These are phyloP conservation scores for Dactylorhiza incarnata DNA, from an alignment of 106 monocot species.

Conservation along the genomic window DNA sequence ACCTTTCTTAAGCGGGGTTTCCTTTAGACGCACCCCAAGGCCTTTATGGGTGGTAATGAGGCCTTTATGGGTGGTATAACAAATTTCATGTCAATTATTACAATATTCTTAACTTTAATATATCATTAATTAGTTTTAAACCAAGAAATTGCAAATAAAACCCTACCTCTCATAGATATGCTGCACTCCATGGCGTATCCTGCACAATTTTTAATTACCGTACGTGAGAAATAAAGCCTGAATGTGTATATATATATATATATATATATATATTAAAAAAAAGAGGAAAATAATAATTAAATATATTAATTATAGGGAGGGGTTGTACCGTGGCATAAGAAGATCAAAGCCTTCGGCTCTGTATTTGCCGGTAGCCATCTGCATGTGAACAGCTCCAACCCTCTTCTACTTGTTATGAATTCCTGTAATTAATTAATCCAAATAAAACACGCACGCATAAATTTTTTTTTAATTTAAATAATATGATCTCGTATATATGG, in stretches of 20 bases:
- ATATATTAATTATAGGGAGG: neutral
- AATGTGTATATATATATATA: neutral
- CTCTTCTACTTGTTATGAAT: constrained; percentile 32
- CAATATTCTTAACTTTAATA: neutral
- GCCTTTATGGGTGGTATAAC: too few relatives aligned
- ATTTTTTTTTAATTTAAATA: too few relatives aligned
- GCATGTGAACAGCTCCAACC: constrained; percentile 41
- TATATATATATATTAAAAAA: neutral
- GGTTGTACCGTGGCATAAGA: constrained; percentile 56
- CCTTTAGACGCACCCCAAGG: too few relatives aligned
- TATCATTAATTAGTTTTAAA: neutral
- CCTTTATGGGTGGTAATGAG: too few relatives aligned
- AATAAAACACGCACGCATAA: too few relatives aligned
- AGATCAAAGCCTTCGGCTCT: constrained; percentile 44
- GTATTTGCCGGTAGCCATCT: constrained; percentile 37
- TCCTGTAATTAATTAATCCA: constrained; percentile 12
- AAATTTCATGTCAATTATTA: too few relatives aligned
- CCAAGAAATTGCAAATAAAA: neutral
- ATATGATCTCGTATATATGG: too few relatives aligned
- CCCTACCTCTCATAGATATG: constrained; percentile 51
- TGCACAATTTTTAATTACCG: neutral
- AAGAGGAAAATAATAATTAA: neutral
- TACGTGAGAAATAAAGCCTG: too few relatives aligned
- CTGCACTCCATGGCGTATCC: constrained; percentile 69
- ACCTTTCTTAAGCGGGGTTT: too few relatives aligned